A percentile compares a stretch with the other conserved stretches of the same genome.
phyloP scores from a whole-genome alignment of 805 yeast species.

The Pichia gijzeniarum region DNA sequence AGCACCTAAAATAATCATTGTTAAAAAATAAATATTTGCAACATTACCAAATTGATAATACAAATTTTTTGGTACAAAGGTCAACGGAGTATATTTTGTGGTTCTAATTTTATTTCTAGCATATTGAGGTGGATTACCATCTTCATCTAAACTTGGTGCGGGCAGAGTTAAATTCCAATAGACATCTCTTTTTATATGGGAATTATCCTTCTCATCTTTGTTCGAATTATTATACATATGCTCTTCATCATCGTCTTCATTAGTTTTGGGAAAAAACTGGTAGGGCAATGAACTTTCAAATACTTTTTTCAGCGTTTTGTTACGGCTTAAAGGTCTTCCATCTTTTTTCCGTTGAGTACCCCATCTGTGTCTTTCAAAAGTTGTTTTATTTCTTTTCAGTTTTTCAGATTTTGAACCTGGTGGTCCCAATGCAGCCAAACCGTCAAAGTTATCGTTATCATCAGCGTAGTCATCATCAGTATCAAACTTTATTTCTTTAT shows the following conservation, averaged over 20 bases:
- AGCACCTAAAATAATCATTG: constrained; percentile 72
- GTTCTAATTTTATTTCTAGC: constrained; percentile 91
- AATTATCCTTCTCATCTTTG: constrained; percentile 24
- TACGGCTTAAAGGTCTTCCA: constrained; percentile 58
- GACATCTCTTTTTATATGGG: constrained; percentile 37
- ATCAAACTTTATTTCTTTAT: not conserved
- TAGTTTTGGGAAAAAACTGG: constrained; percentile 17
- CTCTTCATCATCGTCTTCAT: constrained; percentile 19
- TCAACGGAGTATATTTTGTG: constrained; percentile 87
- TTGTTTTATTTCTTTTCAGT: constrained; percentile 30
- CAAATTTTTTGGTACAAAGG: constrained; percentile 83
- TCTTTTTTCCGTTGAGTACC: constrained; percentile 78
- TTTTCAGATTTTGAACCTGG: not conserved
- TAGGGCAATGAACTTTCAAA: constrained; percentile 19
- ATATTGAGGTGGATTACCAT: constrained; percentile 54
- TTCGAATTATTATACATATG: constrained; percentile 28
- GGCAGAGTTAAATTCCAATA: constrained; percentile 60
- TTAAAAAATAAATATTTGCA: constrained; percentile 84
- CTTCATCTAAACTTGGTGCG: constrained; percentile 44
- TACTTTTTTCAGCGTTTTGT: constrained; percentile 43
- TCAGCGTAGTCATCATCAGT: constrained; percentile 8
- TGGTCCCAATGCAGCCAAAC: constrained; percentile 21
- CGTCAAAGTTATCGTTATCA: constrained; percentile 14
- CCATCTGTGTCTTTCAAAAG: constrained; percentile 78
- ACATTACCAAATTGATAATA: constrained; percentile 75